Evolutionary conservation across 2,329 filamentous ascomycete genomes (phyloP).

Genomic region (Cryoendolithus antarcticus): DNA sequence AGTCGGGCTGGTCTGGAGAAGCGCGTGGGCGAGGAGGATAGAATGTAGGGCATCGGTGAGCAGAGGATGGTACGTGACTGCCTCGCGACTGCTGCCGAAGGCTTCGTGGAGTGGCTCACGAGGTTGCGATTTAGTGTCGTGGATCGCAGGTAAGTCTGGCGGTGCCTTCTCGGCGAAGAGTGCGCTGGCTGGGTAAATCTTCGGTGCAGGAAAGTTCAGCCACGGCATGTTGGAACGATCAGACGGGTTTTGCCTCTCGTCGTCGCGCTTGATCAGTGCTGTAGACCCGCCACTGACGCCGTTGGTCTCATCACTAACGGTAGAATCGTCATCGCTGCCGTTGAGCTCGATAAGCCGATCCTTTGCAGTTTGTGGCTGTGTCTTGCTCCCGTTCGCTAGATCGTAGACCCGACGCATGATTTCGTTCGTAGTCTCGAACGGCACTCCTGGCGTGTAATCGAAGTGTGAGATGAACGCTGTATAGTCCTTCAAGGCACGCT

Average conservation of each 20-base stretch:
- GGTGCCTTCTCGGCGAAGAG: conserved; percentile 62
- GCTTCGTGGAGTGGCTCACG: conserved; percentile 19
- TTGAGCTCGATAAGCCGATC: conserved; percentile 18
- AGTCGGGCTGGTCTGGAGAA: conserved; percentile 65
- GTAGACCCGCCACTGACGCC: conserved; percentile 1
- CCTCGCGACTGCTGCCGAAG: conserved; percentile 39
- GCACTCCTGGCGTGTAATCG: conserved; percentile 64
- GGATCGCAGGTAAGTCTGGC: conserved; percentile 55
- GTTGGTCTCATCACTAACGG: conserved; percentile 7
- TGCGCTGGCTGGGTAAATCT: conserved; percentile 44
- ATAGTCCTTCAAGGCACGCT: conserved; percentile 64
- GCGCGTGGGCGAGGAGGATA: conserved; percentile 64
- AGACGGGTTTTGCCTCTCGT: too few species aligned
- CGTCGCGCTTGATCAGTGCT: too few species aligned
- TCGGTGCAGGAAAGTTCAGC: conserved; percentile 36
- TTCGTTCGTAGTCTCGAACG: conserved; percentile 46
- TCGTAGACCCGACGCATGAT: conserved; percentile 47
- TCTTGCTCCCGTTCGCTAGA: conserved; percentile 35
- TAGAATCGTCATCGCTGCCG: conserved; percentile 11
- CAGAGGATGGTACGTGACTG: conserved; percentile 68
- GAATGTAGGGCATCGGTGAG: conserved; percentile 68
- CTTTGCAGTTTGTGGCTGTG: conserved; percentile 18
- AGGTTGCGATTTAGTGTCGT: conserved; percentile 28
- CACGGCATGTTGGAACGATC: conserved; percentile 13
- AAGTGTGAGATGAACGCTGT: conserved; percentile 59